Percentiles rank a stretch among this genome's conserved stretches.
These are phyloP conservation scores for Raphanus hybrid DNA, from an alignment of 441 rosid species.

Conservation along the genomic window DNA sequence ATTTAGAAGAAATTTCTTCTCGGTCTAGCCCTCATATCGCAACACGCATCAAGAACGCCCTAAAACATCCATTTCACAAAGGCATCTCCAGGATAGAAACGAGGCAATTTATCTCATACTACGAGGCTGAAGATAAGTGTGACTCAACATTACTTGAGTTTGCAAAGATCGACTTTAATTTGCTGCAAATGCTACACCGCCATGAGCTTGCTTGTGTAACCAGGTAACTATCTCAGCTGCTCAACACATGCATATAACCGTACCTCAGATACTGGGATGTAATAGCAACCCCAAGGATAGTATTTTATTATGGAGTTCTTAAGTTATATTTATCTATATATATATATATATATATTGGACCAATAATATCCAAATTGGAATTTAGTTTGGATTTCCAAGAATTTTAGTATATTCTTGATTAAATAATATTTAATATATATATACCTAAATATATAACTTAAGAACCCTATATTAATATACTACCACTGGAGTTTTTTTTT, in stretches of 20 bases:
- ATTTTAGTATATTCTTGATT: too few species aligned
- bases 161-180: slow-evolving; percentile 49
- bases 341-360: too few species aligned
- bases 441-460: too few species aligned
- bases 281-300: too few species aligned
- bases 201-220: slow-evolving; percentile 38
- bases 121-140: slow-evolving; percentile 19
- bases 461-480: too few species aligned
- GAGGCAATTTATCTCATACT: slow-evolving; percentile 37
- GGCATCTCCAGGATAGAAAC: slow-evolving; percentile 47
- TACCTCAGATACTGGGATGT: too few species aligned
- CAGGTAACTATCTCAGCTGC: slow-evolving; percentile 21
- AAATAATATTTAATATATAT: too few species aligned
- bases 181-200: slow-evolving; percentile 40
- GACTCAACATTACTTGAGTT: slow-evolving; percentile 29
- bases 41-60: slow-evolving; percentile 38
- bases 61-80: slow-evolving; percentile 42
- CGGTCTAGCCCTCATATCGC: slow-evolving; percentile 20
- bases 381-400: too few species aligned
- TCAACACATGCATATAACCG: neutral
- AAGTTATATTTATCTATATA: too few species aligned
- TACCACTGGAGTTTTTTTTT: too few species aligned
- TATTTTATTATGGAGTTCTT: too few species aligned
- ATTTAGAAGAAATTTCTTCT: slow-evolving; percentile 14
- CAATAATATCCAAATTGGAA: too few species aligned